Base-by-base conservation (phyloP, 2,329 filamentous ascomycete genomes). In the Penicillium palitans region DNA sequence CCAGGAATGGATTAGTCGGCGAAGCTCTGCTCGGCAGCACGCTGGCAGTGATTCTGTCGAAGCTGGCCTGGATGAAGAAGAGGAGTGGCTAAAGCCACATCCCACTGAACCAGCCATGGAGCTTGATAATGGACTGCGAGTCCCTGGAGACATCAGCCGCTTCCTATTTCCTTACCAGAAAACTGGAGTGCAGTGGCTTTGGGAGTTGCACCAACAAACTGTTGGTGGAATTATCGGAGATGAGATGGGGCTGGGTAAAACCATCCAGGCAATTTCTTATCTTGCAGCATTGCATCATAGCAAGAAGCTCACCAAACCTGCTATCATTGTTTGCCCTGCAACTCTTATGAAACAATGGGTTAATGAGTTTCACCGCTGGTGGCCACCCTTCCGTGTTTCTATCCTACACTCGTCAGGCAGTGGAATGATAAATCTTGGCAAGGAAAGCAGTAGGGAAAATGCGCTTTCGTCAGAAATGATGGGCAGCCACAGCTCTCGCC, bases 201-300 rank as follows among this genome's bases (percentile, higher is more conserved):
- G 91, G 73, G 93, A 99, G 73, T 80, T 99, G 2, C 93, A 96
- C 72, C 86, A 87, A 56, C 92, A 97, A 72, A 85, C 89, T 60
- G 92, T 96, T 6, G 95, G 95, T 25, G 95, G 95, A 3, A 98
- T 99, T 54, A 84, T 99, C 40, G 95, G 93, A 6, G 95, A 99
- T 70, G 95, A 99, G 75, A 99, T 99, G 95, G 95, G 96, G 0
- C 79, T 99, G n/a, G 95, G 95, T 4, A 99, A 99, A 78, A 99
- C 95, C 2, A 89, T 90, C 27, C 88, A 90, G 69, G 82, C 87
- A 46, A 90, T 90, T 51, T 87, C 91, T 0, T 96, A 96, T 67
- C 81, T 99, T 49, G 93, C 95, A 3, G 91, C 91, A 3, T 79
- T 99, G 9, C 95, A 99, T 72, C 93, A 97, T 75, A 98, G 92